phyloP scores from a whole-genome alignment of 768 basidiomycete genomes.

The Suillus subluteus region DNA sequence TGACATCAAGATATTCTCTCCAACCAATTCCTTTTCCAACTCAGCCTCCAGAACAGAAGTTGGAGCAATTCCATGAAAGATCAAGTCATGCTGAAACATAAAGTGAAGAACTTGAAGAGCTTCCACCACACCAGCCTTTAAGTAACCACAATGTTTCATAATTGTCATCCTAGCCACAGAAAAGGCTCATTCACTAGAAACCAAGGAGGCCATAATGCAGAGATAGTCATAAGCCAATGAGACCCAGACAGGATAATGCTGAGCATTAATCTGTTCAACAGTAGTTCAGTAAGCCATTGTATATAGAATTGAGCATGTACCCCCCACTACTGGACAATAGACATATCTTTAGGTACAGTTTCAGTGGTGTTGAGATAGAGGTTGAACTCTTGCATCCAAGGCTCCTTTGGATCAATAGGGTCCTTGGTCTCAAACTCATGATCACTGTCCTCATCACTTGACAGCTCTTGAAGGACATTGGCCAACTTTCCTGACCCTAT shows the following conservation, averaged over 20 bases:
- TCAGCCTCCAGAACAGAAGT: neutral
- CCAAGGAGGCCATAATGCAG: conserved; percentile 41
- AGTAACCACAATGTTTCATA: conserved; percentile 35
- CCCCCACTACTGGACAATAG: conserved; percentile 39
- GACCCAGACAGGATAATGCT: conserved; percentile 31
- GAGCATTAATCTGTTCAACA: conserved; percentile 18
- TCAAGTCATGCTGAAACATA: conserved; percentile 22
- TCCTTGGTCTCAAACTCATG: conserved; percentile 34
- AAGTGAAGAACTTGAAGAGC: conserved; percentile 37
- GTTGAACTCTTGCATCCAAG: conserved; percentile 23
- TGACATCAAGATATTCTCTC: too few species aligned
- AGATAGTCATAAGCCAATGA: conserved; percentile 41
- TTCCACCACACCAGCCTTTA: conserved; percentile 39
- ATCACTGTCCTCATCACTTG: conserved; percentile 16
- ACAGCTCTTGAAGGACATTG: conserved; percentile 7
- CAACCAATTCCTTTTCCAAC: neutral
- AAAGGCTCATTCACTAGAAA: conserved; percentile 44
- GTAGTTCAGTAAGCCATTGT: conserved; percentile 16
- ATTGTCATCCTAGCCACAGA: conserved; percentile 43
- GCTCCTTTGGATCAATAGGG: conserved; percentile 32
- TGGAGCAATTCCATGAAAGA: conserved; percentile 21
- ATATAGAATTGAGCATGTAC: conserved; percentile 20
- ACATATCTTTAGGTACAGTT: conserved; percentile 27
- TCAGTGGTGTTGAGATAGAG: conserved; percentile 36
- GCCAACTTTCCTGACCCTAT: conserved; percentile 4